These are phyloP conservation scores for Platismatia glauca DNA, from an alignment of 495 filamentous ascomycete species.

Conservation along the genomic window DNA sequence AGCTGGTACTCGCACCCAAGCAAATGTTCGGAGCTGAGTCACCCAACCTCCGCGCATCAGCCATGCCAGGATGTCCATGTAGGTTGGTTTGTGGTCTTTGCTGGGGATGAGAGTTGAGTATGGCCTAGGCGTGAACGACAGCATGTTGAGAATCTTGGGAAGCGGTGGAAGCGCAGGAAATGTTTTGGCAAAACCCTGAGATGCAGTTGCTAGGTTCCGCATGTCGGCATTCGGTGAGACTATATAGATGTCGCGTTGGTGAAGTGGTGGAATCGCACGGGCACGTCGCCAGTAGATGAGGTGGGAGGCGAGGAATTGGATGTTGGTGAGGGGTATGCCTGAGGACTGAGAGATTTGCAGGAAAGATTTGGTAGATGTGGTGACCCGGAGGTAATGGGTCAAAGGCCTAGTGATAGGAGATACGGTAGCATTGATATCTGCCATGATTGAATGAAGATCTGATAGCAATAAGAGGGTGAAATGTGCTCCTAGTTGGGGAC, in stretches of 20 bases:
- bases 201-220: slow-evolving; percentile 59
- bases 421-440: slow-evolving; percentile 70
- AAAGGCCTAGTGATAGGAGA: slow-evolving; percentile 63
- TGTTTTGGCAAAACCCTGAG: slow-evolving; percentile 57
- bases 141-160: slow-evolving; percentile 70
- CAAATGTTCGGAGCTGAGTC: slow-evolving; percentile 80
- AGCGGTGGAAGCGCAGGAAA: slow-evolving; percentile 77
- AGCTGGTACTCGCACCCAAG: slow-evolving; percentile 56
- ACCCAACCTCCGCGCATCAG: slow-evolving; percentile 87
- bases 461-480: slow-evolving; percentile 79
- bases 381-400: slow-evolving; percentile 71
- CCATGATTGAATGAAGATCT: slow-evolving; percentile 71
- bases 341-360: slow-evolving; percentile 66
- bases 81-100: slow-evolving; percentile 77
- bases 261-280: slow-evolving; percentile 82
- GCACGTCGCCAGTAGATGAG: slow-evolving; percentile 93
- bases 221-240: slow-evolving; percentile 86
- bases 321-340: slow-evolving; percentile 63
- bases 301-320: slow-evolving; percentile 78
- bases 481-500: slow-evolving; percentile 60
- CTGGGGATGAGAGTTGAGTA: slow-evolving; percentile 77
- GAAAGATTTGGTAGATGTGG: slow-evolving; percentile 79
- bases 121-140: slow-evolving; percentile 67
- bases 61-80: slow-evolving; percentile 87
- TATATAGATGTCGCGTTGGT: slow-evolving; percentile 85